These are phyloP conservation scores for Petunia axillaris DNA, from an alignment of 257 asterid genomes.

Conservation along the genomic window DNA sequence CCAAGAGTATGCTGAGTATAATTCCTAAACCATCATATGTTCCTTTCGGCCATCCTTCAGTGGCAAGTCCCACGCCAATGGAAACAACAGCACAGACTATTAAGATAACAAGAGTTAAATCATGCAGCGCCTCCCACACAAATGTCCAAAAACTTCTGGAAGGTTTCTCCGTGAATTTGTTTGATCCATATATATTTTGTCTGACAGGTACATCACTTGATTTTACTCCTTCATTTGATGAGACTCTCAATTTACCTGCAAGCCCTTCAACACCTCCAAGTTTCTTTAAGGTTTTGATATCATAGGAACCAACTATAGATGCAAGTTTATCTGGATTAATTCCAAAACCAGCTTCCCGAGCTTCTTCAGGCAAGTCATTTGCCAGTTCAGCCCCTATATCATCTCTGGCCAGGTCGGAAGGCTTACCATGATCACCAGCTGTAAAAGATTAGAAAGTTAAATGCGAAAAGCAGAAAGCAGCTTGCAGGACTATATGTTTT, in stretches of 20 bases:
- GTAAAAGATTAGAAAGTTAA: constrained; percentile 29
- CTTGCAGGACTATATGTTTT: neutral
- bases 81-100: constrained; percentile 91
- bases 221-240: constrained; percentile 70
- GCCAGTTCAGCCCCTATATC: constrained; percentile 47
- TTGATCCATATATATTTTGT: constrained; percentile 70
- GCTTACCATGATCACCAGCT: constrained; percentile 47
- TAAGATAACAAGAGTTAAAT: constrained; percentile 87
- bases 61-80: constrained; percentile 92
- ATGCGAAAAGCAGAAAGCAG: constrained; percentile 27
- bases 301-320: constrained; percentile 71
- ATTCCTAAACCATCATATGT: constrained; percentile 93
- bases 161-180: constrained; percentile 82
- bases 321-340: constrained; percentile 93
- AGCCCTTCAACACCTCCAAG: constrained; percentile 82
- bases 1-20: constrained; percentile 78
- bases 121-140: constrained; percentile 97
- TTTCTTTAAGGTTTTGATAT: constrained; percentile 71
- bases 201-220: constrained; percentile 64
- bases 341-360: constrained; percentile 64
- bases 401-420: constrained; percentile 34
- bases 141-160: constrained; percentile 85
- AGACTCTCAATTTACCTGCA: constrained; percentile 63
- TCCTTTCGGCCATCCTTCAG: constrained; percentile 98
- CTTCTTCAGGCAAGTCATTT: constrained; percentile 75